These are phyloP conservation scores for Penicillium nordicum DNA, from an alignment of 2,329 filamentous ascomycete genomes.

Conservation along the genomic window DNA sequence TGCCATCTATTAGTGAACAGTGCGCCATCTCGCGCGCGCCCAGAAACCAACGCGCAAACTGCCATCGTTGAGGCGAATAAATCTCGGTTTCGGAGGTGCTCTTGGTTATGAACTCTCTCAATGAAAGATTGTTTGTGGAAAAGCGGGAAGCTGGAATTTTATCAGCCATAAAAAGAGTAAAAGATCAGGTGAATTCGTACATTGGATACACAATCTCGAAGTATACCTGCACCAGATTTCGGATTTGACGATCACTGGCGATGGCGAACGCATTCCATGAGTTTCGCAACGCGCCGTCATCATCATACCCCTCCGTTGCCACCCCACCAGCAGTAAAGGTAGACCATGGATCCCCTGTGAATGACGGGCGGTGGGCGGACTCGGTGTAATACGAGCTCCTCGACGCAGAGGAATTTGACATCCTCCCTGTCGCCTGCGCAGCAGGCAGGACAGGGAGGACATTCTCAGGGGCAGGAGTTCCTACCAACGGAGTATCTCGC, in stretches of 20 bases:
- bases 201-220: conserved; percentile 55
- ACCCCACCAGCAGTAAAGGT: conserved; percentile 18
- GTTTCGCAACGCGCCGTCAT: conserved; percentile 25
- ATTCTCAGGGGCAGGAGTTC: conserved; percentile 1
- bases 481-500: conserved; percentile 10
- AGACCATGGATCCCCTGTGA: conserved; percentile 20
- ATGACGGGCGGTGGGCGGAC: conserved; percentile 10
- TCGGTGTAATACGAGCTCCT: conserved; percentile 17
- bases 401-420: conserved; percentile 16
- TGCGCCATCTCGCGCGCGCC: conserved; percentile 51
- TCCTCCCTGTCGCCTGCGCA: conserved; percentile 9
- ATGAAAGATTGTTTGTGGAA: conserved; percentile 50
- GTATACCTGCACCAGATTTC: conserved; percentile 49
- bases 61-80: conserved; percentile 53
- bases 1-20: conserved; percentile 38
- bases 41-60: conserved; percentile 50
- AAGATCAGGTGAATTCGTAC: conserved; percentile 20
- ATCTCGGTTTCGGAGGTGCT: conserved; percentile 44
- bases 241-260: conserved; percentile 39
- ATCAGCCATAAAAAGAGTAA: background rate
- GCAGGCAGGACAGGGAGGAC: background rate
- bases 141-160: conserved; percentile 43
- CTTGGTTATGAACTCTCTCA: conserved; percentile 38
- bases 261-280: conserved; percentile 44
- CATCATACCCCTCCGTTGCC: conserved; percentile 18